Evolutionary conservation across 2,329 filamentous ascomycete genomes (phyloP).

Genomic region (Escovopsis sp.): DNA sequence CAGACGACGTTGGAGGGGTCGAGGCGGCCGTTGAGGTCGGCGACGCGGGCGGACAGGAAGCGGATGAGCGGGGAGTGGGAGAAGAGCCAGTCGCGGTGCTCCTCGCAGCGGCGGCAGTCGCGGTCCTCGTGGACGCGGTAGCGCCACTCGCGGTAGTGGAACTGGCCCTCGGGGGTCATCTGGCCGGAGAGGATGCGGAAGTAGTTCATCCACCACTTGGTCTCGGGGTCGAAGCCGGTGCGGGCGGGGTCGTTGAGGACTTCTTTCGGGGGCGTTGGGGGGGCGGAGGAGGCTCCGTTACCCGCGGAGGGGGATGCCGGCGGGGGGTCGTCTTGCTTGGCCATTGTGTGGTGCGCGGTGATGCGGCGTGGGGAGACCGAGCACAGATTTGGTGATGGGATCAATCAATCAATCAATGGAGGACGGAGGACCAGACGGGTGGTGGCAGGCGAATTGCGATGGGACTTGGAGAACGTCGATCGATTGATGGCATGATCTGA

Average conservation of each 20-base stretch:
- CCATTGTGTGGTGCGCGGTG: too few relatives aligned
- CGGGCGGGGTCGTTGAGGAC: slow-evolving; percentile 43
- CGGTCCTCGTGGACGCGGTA: slow-evolving; percentile 61
- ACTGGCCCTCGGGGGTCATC: slow-evolving; percentile 52
- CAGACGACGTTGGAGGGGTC: slow-evolving; percentile 67
- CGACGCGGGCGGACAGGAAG: slow-evolving; percentile 74
- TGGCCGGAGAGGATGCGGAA: slow-evolving; percentile 67
- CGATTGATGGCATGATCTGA: too few relatives aligned
- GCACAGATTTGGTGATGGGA: too few relatives aligned
- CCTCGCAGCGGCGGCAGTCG: slow-evolving; percentile 71
- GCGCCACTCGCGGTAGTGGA: slow-evolving; percentile 64
- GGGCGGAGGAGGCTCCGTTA: not conserved
- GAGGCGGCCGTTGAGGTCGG: slow-evolving; percentile 62
- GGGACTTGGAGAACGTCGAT: too few relatives aligned
- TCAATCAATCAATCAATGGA: too few relatives aligned
- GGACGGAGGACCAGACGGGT: too few relatives aligned
- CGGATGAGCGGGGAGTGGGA: slow-evolving; percentile 72
- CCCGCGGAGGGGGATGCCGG: too few relatives aligned
- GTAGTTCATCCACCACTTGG: slow-evolving; percentile 64
- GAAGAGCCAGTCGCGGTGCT: slow-evolving; percentile 71
- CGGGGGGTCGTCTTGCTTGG: too few relatives aligned
- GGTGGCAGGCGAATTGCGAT: too few relatives aligned
- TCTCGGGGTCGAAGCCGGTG: slow-evolving; percentile 48
- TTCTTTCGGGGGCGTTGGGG: slow-evolving; percentile 14
- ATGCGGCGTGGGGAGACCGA: too few relatives aligned